phyloP scores from a whole-genome alignment of 23 red algal genomes.

The Pyropia haitanensis region DNA sequence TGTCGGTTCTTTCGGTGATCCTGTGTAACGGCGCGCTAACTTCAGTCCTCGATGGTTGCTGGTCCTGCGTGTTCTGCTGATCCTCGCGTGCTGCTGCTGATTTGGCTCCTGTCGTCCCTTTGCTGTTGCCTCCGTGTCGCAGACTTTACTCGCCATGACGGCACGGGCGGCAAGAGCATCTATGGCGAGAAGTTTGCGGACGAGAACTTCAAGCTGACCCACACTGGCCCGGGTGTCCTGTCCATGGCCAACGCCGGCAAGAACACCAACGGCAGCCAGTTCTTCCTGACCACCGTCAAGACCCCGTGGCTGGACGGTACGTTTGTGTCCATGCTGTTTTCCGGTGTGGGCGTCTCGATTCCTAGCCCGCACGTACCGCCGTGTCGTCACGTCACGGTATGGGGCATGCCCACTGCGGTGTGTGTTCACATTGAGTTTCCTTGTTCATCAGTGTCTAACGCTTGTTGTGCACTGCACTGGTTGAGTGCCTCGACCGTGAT shows the following conservation, averaged over 20 bases:
- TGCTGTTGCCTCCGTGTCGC: not conserved
- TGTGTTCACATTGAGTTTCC: too few species aligned
- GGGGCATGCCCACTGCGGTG: too few species aligned
- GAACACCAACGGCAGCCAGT: constrained; percentile 91
- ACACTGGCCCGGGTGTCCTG: constrained; percentile 51
- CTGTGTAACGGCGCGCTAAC: not conserved
- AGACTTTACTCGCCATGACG: constrained; percentile 83
- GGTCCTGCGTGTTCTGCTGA: not conserved
- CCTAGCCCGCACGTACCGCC: too few species aligned
- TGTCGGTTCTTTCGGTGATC: not conserved
- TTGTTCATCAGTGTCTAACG: too few species aligned
- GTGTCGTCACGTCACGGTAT: too few species aligned
- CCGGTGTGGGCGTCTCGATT: too few species aligned
- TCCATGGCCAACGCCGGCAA: constrained; percentile 98
- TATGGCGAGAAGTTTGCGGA: constrained; percentile 92
- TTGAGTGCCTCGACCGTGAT: not conserved
- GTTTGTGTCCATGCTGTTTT: too few species aligned
- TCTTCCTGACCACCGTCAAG: constrained; percentile 74
- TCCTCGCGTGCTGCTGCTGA: not conserved
- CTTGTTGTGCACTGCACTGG: too few species aligned
- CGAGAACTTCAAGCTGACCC: constrained; percentile 93
- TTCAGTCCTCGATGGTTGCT: not conserved
- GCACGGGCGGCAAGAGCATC: constrained; percentile 96
- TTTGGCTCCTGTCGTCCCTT: not conserved
- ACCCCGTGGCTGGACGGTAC: constrained; percentile 12